Evolutionary conservation across 2,329 filamentous ascomycete genomes (phyloP).

Genomic region (Penicillium palitans): DNA sequence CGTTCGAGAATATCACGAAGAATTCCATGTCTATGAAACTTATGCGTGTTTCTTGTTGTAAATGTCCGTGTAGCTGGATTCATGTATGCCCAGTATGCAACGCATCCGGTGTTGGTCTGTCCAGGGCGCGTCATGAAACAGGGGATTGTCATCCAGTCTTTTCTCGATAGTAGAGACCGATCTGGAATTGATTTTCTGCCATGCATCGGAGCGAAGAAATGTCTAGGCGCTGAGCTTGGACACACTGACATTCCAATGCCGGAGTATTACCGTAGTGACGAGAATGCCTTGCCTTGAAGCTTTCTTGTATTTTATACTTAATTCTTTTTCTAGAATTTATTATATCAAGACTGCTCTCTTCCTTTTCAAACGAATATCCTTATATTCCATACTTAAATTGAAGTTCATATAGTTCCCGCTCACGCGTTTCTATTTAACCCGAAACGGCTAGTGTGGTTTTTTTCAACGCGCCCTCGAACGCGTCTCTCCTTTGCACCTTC

Average conservation of each 20-base stretch:
- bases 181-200: background rate
- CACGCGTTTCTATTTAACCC: conserved; percentile 19
- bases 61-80: background rate
- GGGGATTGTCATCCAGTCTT: too few relatives aligned
- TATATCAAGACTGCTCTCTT: background rate
- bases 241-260: conserved; percentile 25
- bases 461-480: conserved; percentile 18
- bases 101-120: background rate
- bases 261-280: conserved; percentile 23
- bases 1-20: conserved; percentile 1
- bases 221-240: background rate
- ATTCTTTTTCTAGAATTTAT: background rate
- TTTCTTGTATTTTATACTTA: background rate
- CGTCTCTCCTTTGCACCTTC: conserved; percentile 16
- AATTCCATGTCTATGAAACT: background rate
- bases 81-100: background rate
- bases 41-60: background rate
- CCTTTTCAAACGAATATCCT: background rate
- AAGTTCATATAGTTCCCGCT: background rate
- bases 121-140: background rate
- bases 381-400: background rate
- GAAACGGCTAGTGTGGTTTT: conserved; percentile 11
- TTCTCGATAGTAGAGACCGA: background rate
- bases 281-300: conserved; percentile 6
- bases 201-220: background rate